phyloP scores from a whole-genome alignment of 1,284 basidiomycete genomes.

The Ustilago nuda region DNA sequence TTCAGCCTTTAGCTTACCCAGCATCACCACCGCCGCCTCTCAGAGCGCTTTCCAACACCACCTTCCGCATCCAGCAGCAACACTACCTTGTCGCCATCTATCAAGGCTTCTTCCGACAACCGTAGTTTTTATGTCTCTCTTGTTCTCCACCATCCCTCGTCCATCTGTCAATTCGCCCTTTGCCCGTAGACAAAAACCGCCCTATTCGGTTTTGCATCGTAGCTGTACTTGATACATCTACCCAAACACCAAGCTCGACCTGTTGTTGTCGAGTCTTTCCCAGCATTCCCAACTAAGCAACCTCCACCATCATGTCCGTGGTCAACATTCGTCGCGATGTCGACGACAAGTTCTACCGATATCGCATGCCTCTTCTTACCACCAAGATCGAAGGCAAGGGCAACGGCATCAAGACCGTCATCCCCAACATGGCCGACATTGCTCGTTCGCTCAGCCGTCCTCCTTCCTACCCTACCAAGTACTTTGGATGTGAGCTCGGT shows the following conservation, averaged over 20 bases:
- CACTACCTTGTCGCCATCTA: conserved; percentile 18
- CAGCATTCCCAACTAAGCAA: neutral
- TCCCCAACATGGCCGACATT: conserved; percentile 93
- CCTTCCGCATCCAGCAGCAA: neutral
- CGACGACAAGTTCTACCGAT: conserved; percentile 77
- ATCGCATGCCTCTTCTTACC: conserved; percentile 88
- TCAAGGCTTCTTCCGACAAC: conserved; percentile 18
- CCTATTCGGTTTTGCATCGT: conserved; percentile 44
- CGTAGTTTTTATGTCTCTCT: conserved; percentile 54
- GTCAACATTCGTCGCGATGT: conserved; percentile 99
- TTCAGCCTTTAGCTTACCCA: neutral
- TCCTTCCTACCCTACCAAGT: conserved; percentile 96
- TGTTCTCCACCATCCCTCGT: conserved; percentile 52
- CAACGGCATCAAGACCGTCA: conserved; percentile 94
- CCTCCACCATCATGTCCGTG: conserved; percentile 72
- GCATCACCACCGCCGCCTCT: neutral
- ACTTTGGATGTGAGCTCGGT: conserved; percentile 98
- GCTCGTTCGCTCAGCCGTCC: conserved; percentile 94
- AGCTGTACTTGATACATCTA: conserved; percentile 51
- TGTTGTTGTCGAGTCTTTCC: conserved; percentile 10
- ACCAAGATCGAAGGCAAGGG: conserved; percentile 99
- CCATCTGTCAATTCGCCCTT: conserved; percentile 50
- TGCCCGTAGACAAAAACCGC: conserved; percentile 54
- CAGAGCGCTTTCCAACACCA: conserved; percentile 2
- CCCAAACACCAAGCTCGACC: conserved; percentile 11